These are phyloP conservation scores for Biscogniauxia mediterranea DNA, from an alignment of 2,329 filamentous ascomycete species.

Conservation along the genomic window DNA sequence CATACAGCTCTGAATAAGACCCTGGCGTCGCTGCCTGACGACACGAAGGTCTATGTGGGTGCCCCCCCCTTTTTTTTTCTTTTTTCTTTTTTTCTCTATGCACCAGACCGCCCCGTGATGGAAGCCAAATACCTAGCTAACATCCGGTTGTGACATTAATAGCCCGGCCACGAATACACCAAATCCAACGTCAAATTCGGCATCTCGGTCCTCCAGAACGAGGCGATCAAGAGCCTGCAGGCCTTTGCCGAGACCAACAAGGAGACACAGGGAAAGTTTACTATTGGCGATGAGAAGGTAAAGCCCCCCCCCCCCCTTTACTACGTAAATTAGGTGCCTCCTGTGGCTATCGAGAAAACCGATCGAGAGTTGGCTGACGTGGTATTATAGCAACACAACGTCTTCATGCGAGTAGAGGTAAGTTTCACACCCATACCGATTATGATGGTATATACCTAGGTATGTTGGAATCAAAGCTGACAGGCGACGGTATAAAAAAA, in stretches of 20 bases:
- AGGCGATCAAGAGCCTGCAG: constrained; percentile 73
- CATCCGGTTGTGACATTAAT: constrained; percentile 4
- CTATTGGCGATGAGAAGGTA: constrained; percentile 96
- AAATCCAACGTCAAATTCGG: constrained; percentile 92
- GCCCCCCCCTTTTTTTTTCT: neutral
- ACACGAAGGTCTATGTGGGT: constrained; percentile 86
- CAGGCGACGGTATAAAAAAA: constrained; percentile 30
- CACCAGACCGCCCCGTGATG: too few relatives aligned
- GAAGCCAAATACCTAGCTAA: neutral
- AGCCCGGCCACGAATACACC: constrained; percentile 98
- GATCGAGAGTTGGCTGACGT: constrained; percentile 12
- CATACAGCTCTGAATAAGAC: constrained; percentile 86
- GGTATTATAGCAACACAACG: constrained; percentile 74
- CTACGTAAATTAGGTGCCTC: too few relatives aligned
- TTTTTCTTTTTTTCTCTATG: too few relatives aligned
- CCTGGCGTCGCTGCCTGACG: constrained; percentile 76
- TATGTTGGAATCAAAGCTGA: neutral
- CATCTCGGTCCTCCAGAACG: constrained; percentile 69
- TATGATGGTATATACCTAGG: neutral
- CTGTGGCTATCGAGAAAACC: too few relatives aligned
- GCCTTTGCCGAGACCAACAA: constrained; percentile 75
- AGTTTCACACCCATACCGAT: constrained; percentile 31
- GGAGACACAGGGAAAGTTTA: constrained; percentile 93
- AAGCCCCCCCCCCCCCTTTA: too few relatives aligned
- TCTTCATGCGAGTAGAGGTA: constrained; percentile 88